These are phyloP conservation scores for Sporisorium graminicola DNA, from an alignment of 1,284 basidiomycete species.

Conservation along the genomic window DNA sequence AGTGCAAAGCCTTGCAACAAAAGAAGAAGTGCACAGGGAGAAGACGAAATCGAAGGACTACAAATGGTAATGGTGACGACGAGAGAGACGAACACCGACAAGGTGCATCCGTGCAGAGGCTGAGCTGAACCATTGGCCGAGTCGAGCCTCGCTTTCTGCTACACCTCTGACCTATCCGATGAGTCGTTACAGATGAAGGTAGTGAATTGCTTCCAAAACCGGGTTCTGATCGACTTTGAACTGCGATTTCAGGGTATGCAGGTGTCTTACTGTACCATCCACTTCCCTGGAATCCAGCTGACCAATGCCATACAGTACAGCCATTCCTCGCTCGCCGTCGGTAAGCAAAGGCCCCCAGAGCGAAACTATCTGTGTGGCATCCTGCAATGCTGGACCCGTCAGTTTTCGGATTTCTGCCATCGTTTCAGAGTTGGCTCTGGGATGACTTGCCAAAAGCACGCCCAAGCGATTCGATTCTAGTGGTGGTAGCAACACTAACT, in stretches of 20 bases:
- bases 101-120: no score
- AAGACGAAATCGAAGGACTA: no score
- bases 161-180: no score
- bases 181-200: not conserved
- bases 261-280: no score
- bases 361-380: not conserved
- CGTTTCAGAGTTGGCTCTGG: not conserved
- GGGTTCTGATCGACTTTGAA: not conserved
- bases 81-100: no score
- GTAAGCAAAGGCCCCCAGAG: slow-evolving; percentile 22
- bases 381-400: not conserved
- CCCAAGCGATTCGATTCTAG: not conserved
- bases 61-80: no score
- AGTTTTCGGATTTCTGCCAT: not conserved
- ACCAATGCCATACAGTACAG: slow-evolving; percentile 25
- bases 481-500: slow-evolving; percentile 1
- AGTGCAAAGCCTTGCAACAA: no score
- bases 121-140: no score
- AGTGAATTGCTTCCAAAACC: not conserved
- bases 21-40: no score
- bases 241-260: no score
- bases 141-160: no score
- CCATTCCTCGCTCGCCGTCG: not conserved
- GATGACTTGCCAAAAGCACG: slow-evolving; percentile 2
- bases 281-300: not conserved